A percentile compares a stretch with the other conserved stretches of the same genome.
Conservation (phyloP, 805 yeast species). For the Clavispora santaluciae region DNA sequence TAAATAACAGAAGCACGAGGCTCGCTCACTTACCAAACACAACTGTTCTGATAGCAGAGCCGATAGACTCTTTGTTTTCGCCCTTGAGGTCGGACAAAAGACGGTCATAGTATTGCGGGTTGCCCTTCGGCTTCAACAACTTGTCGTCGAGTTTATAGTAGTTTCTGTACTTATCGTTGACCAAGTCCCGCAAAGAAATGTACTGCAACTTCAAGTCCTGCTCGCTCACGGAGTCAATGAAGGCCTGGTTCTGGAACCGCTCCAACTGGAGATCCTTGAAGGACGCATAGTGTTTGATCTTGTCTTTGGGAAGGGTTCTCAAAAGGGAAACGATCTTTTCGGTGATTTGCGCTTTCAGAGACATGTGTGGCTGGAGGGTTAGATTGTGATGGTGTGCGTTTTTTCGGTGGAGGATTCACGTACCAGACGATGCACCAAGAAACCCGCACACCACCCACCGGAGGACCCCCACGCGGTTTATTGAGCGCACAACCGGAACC, state of each 20-base stretch:
- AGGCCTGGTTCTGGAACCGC: slow-evolving; percentile 33
- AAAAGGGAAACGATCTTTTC: slow-evolving; percentile 53
- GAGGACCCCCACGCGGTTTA: not conserved
- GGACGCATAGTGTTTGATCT: slow-evolving; percentile 62
- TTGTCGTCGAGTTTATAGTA: slow-evolving; percentile 64
- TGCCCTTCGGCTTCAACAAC: slow-evolving; percentile 75
- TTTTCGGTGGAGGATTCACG: too few species aligned
- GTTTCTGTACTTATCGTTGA: slow-evolving; percentile 56
- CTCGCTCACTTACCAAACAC: slow-evolving; percentile 57
- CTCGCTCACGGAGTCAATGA: slow-evolving; percentile 40
- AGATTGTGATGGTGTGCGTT: not conserved
- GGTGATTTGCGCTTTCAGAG: slow-evolving; percentile 42
- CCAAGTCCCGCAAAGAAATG: slow-evolving; percentile 51
- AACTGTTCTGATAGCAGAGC: slow-evolving; percentile 68
- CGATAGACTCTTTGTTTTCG: slow-evolving; percentile 59
- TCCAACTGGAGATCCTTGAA: slow-evolving; percentile 61
- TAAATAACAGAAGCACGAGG: not conserved
- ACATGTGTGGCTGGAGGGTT: slow-evolving; percentile 6
- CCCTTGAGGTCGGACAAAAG: slow-evolving; percentile 68
- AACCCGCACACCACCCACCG: slow-evolving; percentile 1
- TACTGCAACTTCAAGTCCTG: slow-evolving; percentile 54
- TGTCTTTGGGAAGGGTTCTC: slow-evolving; percentile 64
- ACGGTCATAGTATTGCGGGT: slow-evolving; percentile 72
- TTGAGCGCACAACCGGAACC: too few species aligned
- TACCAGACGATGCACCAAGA: not conserved